Base-by-base conservation (phyloP, 148 eudicot species). In the Fagopyrum esculentum region DNA sequence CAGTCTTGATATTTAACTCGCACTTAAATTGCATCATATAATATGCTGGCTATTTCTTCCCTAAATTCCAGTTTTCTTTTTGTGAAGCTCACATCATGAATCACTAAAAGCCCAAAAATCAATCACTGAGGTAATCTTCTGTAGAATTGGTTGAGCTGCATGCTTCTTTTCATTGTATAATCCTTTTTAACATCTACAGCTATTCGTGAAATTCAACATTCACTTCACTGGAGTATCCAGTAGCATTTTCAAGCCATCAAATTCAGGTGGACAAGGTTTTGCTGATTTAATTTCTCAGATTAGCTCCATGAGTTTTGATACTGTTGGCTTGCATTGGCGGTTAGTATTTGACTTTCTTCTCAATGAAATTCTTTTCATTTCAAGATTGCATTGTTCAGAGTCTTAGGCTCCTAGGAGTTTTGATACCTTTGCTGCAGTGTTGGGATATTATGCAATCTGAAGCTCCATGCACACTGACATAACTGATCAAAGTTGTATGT, bases 81-180 rank as follows among this genome's bases (percentile, higher is more conserved):
- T 82, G 54, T 71, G 81, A 82, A 96, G 99, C 84, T 91, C 98
- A 46, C 98, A 92, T 84, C 93, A 96, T 75, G 99, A 92, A 83
- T 85, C 99, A 60, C 78, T 87, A 71, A 96, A 96, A 87, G 86
- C 94, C 87, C 99, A 96, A 84, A 95, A 96, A 84, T 92, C 98
- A 68, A 88, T 96, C 81, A 96, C 84, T 77, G 99, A 92, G 99
- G 99, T 96, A 83, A 75, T 70, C 74, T 79, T 55, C 26, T 71
- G 72, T 43, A 4, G 10, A 17, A 45, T 74, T 49, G 75, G 63
- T 60, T 50, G 47, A 60, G 57, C 10, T 66, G 49, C 19, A 30
- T 43, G 43, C 30, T 50, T 60, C 6, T 69, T 30, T 13, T 73
- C 64, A 76, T 75, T 63, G 17, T 76, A 17, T 73, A 72, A 69